A percentile compares a stretch with the other conserved stretches of the same genome.
Evolutionary conservation across 208 protist genomes (phyloP).

Genomic region (Trypanosoma avium): DNA sequence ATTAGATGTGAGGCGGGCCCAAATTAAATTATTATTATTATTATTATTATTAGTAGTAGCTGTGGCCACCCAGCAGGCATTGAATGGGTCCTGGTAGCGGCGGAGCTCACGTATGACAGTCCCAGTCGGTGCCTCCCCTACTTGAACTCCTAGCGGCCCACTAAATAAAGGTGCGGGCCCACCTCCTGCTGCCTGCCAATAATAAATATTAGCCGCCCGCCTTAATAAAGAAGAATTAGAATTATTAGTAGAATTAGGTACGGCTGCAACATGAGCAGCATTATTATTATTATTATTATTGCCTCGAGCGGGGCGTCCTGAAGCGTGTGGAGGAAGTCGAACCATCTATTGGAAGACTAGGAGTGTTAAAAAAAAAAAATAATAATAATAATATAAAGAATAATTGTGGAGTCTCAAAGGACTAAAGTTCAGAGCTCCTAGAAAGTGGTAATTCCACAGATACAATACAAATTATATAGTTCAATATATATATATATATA

Average conservation of each 20-base stretch:
- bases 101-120: conserved; percentile 56
- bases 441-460: too few species aligned
- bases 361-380: neutral
- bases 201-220: conserved; percentile 10
- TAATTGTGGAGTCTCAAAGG: too few species aligned
- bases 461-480: too few species aligned
- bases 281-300: too few species aligned
- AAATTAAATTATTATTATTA: too few species aligned
- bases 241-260: too few species aligned
- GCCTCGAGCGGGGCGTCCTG: too few species aligned
- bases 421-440: too few species aligned
- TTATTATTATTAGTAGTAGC: conserved; percentile 36
- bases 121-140: conserved; percentile 42
- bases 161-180: conserved; percentile 40
- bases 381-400: neutral
- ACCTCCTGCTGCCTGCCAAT: conserved; percentile 49
- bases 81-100: conserved; percentile 66
- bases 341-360: neutral
- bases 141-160: conserved; percentile 63
- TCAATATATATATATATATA: too few species aligned
- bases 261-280: neutral
- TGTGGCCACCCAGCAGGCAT: conserved; percentile 66
- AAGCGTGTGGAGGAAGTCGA: conserved; percentile 18
- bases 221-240: too few species aligned
- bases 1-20: too few species aligned